Percentiles rank a stretch among this genome's conserved stretches.
Evolutionary conservation across 495 filamentous ascomycete genomes (phyloP).

Genomic region (Collariella sp.): DNA sequence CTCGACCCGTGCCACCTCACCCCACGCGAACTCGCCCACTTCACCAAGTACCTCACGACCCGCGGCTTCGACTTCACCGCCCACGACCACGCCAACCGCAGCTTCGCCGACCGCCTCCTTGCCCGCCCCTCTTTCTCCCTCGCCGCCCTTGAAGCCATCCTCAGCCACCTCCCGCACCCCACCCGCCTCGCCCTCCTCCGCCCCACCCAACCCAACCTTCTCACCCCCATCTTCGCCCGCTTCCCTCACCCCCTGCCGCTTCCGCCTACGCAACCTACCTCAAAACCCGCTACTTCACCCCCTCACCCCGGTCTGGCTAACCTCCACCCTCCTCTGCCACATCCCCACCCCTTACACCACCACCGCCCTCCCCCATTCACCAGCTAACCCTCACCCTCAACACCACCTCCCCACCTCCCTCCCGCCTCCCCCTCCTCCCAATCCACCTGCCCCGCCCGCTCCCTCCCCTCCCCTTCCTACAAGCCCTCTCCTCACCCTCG

Average conservation of each 20-base stretch:
- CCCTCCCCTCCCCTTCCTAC: background rate
- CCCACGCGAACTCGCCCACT: background rate
- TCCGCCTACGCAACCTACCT: slow-evolving; percentile 7
- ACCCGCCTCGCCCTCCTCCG: background rate
- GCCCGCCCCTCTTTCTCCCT: background rate
- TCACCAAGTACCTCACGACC: slow-evolving; percentile 1
- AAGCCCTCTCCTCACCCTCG: background rate
- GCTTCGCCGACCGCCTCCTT: background rate
- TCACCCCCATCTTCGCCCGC: background rate
- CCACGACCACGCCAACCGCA: background rate
- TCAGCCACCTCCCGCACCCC: slow-evolving; percentile 1
- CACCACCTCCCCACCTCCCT: background rate
- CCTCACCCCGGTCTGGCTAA: background rate
- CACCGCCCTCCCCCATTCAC: background rate
- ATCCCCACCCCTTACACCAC: background rate
- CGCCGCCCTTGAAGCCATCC: slow-evolving; percentile 5
- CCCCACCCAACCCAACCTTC: background rate
- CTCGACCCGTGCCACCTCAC: slow-evolving; percentile 6
- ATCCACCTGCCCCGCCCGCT: background rate
- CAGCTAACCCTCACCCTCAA: background rate
- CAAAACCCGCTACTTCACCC: slow-evolving; percentile 4
- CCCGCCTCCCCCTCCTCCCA: background rate
- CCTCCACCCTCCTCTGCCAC: background rate
- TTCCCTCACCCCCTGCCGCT: background rate
- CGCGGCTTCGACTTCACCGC: slow-evolving; percentile 4